These are phyloP conservation scores for Scopulariopsis brevicaulis DNA, from an alignment of 2,329 filamentous ascomycete species.

Conservation along the genomic window DNA sequence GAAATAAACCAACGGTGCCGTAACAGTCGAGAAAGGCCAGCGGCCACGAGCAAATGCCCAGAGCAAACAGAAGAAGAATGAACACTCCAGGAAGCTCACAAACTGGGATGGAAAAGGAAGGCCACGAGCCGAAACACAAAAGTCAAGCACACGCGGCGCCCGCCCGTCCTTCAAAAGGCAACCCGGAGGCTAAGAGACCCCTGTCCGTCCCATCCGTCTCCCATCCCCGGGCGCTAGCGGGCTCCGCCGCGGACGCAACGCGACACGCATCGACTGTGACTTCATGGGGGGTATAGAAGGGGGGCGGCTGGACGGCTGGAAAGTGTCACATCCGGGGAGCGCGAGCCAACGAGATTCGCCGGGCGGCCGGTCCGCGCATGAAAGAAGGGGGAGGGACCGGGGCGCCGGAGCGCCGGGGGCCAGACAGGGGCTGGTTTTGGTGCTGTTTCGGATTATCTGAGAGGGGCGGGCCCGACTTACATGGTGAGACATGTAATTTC, in stretches of 20 bases:
- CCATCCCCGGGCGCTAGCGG: no score
- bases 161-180: neutral
- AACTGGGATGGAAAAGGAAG: neutral
- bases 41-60: neutral
- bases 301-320: neutral
- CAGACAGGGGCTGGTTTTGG: neutral
- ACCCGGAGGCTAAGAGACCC: neutral
- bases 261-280: no score
- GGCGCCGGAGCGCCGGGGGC: neutral
- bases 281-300: no score
- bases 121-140: neutral
- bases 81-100: no score
- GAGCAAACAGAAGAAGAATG: neutral
- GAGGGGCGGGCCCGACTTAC: neutral
- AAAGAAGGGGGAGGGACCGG: neutral
- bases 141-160: neutral
- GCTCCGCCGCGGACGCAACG: no score
- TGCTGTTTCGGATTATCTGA: conserved; percentile 1
- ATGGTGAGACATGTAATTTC: no score
- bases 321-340: neutral
- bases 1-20: no score
- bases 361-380: neutral
- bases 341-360: neutral
- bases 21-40: no score
- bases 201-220: no score